Conservation (phyloP, 2,329 filamentous ascomycete species). For the Claviceps fusiformis region DNA sequence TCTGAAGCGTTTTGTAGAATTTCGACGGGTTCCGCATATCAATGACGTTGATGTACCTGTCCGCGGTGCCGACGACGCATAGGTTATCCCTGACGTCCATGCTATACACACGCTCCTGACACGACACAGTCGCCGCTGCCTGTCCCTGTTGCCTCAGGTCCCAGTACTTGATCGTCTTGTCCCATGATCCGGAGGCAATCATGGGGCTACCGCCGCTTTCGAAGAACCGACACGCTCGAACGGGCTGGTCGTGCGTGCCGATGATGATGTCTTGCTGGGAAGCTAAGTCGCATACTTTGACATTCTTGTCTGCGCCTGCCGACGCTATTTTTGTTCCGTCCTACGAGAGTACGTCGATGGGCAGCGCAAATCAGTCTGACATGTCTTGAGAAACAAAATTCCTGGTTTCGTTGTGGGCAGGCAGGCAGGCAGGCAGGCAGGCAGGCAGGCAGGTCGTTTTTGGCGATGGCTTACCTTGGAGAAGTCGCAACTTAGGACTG, state of each 20-base stretch:
- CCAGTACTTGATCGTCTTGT: slow-evolving; percentile 86
- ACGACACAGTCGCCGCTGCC: slow-evolving; percentile 48
- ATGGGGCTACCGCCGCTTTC: slow-evolving; percentile 60
- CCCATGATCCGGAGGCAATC: slow-evolving; percentile 85
- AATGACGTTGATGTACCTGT: slow-evolving; percentile 91
- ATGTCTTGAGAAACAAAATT: background rate
- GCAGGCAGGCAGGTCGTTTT: background rate
- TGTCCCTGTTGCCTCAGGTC: slow-evolving; percentile 53
- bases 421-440: background rate
- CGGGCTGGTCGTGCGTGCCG: slow-evolving; percentile 71
- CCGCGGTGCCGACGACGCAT: slow-evolving; percentile 82
- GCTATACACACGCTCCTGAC: slow-evolving; percentile 72
- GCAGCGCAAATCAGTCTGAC: background rate
- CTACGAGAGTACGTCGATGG: slow-evolving; percentile 29
- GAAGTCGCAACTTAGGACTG: slow-evolving; percentile 76
- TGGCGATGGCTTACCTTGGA: slow-evolving; percentile 52
- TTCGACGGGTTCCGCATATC: slow-evolving; percentile 77
- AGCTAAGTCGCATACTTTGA: slow-evolving; percentile 73
- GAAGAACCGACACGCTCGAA: slow-evolving; percentile 67
- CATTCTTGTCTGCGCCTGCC: slow-evolving; percentile 79
- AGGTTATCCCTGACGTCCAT: slow-evolving; percentile 86
- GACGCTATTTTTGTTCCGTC: slow-evolving; percentile 84
- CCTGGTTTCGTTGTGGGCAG: background rate
- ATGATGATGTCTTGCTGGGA: slow-evolving; percentile 56
- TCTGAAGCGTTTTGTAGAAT: slow-evolving; percentile 94